phyloP scores from a whole-genome alignment of 352 stramenopile species.

The Globisporangium yorkense region DNA sequence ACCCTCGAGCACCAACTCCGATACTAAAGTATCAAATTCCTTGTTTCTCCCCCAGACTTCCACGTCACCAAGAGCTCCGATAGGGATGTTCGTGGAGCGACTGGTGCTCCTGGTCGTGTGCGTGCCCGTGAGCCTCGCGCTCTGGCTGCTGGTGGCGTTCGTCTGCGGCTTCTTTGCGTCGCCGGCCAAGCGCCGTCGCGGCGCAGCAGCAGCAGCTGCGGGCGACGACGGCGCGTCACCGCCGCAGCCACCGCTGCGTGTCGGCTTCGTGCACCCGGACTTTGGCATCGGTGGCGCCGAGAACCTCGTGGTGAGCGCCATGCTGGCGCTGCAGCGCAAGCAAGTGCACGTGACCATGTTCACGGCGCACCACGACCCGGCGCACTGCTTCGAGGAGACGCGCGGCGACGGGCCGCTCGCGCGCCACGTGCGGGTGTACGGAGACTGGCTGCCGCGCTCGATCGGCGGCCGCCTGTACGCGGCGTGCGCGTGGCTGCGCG shows the following conservation, averaged over 20 bases:
- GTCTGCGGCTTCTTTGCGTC: constrained; percentile 9
- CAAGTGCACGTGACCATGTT: constrained; percentile 89
- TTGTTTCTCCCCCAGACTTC: background rate
- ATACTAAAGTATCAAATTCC: background rate
- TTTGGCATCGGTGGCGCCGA: constrained; percentile 97
- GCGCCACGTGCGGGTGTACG: constrained; percentile 82
- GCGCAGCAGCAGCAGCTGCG: background rate
- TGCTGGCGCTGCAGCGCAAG: constrained; percentile 81
- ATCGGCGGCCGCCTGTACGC: constrained; percentile 87
- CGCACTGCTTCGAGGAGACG: constrained; percentile 95
- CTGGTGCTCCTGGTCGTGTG: constrained; percentile 11
- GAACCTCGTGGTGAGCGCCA: constrained; percentile 90
- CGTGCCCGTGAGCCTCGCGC: constrained; percentile 10
- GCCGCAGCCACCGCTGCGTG: constrained; percentile 20
- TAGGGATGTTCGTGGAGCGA: constrained; percentile 7
- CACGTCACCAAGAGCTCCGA: background rate
- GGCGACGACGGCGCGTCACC: background rate
- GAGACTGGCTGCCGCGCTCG: constrained; percentile 92
- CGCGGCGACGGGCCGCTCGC: constrained; percentile 69
- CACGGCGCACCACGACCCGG: constrained; percentile 94
- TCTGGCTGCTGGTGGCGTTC: constrained; percentile 10
- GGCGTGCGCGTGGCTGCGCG: constrained; percentile 90
- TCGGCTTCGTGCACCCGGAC: constrained; percentile 98
- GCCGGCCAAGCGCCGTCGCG: background rate
- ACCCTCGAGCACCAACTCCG: background rate